phyloP scores from a whole-genome alignment of 345 rosid species.

The Aethionema arabicum region DNA sequence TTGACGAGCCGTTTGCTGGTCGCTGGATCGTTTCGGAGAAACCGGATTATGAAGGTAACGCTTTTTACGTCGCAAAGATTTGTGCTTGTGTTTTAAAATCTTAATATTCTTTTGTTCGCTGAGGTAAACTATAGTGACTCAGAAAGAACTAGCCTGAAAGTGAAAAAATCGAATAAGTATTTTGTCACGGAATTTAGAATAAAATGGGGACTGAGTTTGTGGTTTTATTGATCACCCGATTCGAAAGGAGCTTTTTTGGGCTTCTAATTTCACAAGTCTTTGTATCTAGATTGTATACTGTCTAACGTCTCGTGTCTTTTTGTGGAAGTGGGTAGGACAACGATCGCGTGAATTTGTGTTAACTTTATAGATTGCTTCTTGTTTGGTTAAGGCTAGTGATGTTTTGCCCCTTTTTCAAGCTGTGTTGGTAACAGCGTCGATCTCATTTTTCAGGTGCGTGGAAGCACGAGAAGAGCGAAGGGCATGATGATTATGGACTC shows the following conservation, averaged over 20 bases:
- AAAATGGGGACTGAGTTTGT: background rate
- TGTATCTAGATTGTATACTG: background rate
- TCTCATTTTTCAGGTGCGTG: conserved; percentile 53
- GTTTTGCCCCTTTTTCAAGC: background rate
- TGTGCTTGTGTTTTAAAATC: background rate
- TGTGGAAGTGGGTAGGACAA: background rate
- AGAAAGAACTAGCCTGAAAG: background rate
- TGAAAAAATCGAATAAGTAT: background rate
- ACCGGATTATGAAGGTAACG: conserved; percentile 55
- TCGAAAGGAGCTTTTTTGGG: background rate
- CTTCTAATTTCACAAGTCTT: background rate
- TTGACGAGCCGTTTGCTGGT: conserved; percentile 63
- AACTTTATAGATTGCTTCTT: background rate
- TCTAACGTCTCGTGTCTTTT: background rate
- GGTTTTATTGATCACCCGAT: background rate
- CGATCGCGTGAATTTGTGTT: background rate
- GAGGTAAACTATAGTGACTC: background rate
- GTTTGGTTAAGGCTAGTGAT: too few species aligned
- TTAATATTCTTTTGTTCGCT: background rate
- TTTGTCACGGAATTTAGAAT: background rate
- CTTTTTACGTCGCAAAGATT: background rate
- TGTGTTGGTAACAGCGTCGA: conserved; percentile 15
- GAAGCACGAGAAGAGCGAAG: conserved; percentile 69
- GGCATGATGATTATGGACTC: conserved; percentile 81
- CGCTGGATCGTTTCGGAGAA: conserved; percentile 70